A percentile compares a stretch with the other conserved stretches of the same genome.
Conservation (phyloP, 176 grass and related monocot species). For the Urochloa ruziziensis region DNA sequence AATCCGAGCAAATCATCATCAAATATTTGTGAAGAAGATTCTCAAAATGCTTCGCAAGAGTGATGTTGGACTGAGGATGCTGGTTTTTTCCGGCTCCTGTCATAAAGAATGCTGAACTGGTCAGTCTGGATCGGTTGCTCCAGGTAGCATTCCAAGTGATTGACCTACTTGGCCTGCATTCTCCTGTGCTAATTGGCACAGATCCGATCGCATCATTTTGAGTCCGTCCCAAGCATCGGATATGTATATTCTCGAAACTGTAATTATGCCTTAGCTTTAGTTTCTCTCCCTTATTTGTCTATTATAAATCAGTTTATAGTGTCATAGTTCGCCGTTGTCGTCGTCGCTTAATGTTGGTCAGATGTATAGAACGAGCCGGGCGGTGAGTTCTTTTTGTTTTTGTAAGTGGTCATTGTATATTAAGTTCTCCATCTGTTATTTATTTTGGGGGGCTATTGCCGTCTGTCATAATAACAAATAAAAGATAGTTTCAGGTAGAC, state of each 20-base stretch:
- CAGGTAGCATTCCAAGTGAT: background rate
- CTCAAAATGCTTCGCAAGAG: constrained; percentile 38
- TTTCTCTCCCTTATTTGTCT: background rate
- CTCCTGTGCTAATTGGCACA: constrained; percentile 41
- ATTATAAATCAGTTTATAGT: constrained; percentile 20
- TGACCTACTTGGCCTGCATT: background rate
- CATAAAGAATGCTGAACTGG: background rate
- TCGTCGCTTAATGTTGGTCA: constrained; percentile 20
- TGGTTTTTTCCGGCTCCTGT: background rate
- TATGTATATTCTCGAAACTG: constrained; percentile 47
- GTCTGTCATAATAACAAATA: constrained; percentile 17
- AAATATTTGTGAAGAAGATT: constrained; percentile 46
- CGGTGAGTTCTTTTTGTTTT: constrained; percentile 22
- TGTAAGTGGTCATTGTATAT: constrained; percentile 10
- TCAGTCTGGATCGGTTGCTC: constrained; percentile 1
- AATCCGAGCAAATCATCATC: constrained; percentile 49
- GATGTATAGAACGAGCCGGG: constrained; percentile 9
- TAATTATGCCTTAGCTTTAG: constrained; percentile 34
- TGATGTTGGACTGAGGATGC: background rate
- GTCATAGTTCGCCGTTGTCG: background rate
- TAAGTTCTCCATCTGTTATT: constrained; percentile 6
- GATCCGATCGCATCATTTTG: constrained; percentile 1
- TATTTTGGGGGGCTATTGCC: constrained; percentile 23
- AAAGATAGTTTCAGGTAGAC: constrained; percentile 2
- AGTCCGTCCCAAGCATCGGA: background rate